phyloP scores from a whole-genome alignment of 2,329 filamentous ascomycete genomes.

The Intubia oerlemansii region DNA sequence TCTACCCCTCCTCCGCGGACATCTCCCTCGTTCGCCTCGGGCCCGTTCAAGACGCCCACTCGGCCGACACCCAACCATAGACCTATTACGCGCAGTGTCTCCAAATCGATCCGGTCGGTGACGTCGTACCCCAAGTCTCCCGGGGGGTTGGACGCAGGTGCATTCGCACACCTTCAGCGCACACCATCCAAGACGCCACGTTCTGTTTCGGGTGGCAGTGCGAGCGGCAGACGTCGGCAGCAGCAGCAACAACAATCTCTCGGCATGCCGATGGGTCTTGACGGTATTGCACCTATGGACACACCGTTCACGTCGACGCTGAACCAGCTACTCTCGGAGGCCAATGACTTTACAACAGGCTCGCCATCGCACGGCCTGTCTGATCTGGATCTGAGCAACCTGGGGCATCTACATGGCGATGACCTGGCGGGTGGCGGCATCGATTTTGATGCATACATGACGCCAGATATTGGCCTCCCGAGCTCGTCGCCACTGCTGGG shows the following conservation, averaged over 20 bases:
- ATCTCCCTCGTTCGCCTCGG: constrained; percentile 16
- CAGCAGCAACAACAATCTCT: too few species aligned
- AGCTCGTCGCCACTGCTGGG: constrained; percentile 23
- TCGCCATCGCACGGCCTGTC: constrained; percentile 16
- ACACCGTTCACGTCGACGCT: constrained; percentile 43
- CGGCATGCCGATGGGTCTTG: constrained; percentile 12
- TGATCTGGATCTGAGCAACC: constrained; percentile 21
- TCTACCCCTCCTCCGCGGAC: constrained; percentile 30
- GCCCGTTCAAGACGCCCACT: constrained; percentile 38
- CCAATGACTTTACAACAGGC: constrained; percentile 21
- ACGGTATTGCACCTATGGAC: constrained; percentile 18
- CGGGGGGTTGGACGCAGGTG: constrained; percentile 13
- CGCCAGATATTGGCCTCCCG: constrained; percentile 23
- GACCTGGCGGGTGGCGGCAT: constrained; percentile 13
- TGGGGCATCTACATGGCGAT: constrained; percentile 18
- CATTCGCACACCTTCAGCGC: constrained; percentile 17
- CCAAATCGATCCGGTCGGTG: constrained; percentile 29
- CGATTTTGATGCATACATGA: constrained; percentile 27
- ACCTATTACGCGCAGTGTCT: constrained; percentile 38
- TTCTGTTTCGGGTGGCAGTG: constrained; percentile 12
- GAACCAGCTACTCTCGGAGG: constrained; percentile 39
- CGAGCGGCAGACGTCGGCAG: constrained; percentile 15
- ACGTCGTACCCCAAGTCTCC: constrained; percentile 22
- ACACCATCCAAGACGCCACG: constrained; percentile 25
- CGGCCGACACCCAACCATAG: constrained; percentile 39